These are phyloP conservation scores for Raffaelea albimanens DNA, from an alignment of 2,329 filamentous ascomycete species.

Conservation along the genomic window DNA sequence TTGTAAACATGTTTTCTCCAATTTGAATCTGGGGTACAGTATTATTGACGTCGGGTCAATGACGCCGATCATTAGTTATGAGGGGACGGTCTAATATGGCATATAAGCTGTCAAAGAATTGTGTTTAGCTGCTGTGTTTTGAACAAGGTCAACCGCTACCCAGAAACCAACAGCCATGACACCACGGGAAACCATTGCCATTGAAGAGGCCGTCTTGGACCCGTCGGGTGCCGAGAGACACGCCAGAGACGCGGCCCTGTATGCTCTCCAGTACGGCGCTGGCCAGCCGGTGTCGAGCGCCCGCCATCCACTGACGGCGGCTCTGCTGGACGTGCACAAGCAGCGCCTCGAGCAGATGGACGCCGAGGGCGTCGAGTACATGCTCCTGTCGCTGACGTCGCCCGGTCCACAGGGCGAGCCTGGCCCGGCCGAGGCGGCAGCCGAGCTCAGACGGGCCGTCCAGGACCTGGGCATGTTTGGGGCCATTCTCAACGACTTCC, in stretches of 20 bases:
- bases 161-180: too few relatives aligned
- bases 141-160: too few relatives aligned
- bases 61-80: too few relatives aligned
- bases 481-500: conserved; percentile 25
- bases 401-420: conserved; percentile 22
- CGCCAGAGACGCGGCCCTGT: conserved; percentile 19
- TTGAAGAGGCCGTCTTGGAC: conserved; percentile 25
- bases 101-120: too few relatives aligned
- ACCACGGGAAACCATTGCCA: conserved; percentile 21
- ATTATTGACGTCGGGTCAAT: too few relatives aligned
- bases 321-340: conserved; percentile 21
- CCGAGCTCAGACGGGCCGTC: conserved; percentile 21
- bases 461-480: conserved; percentile 23
- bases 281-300: conserved; percentile 9
- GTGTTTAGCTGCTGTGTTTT: too few relatives aligned
- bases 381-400: conserved; percentile 24
- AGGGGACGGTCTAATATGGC: too few relatives aligned
- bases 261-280: conserved; percentile 12
- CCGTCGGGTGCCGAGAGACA: conserved; percentile 19
- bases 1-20: too few relatives aligned
- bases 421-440: conserved; percentile 17
- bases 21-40: too few relatives aligned
- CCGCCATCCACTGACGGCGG: conserved; percentile 17
- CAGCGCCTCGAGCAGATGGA: conserved; percentile 22
- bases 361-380: conserved; percentile 25